Evolutionary conservation across 1,139 yeast genomes (phyloP).

Genomic region (Meyerozyma carpophila): DNA sequence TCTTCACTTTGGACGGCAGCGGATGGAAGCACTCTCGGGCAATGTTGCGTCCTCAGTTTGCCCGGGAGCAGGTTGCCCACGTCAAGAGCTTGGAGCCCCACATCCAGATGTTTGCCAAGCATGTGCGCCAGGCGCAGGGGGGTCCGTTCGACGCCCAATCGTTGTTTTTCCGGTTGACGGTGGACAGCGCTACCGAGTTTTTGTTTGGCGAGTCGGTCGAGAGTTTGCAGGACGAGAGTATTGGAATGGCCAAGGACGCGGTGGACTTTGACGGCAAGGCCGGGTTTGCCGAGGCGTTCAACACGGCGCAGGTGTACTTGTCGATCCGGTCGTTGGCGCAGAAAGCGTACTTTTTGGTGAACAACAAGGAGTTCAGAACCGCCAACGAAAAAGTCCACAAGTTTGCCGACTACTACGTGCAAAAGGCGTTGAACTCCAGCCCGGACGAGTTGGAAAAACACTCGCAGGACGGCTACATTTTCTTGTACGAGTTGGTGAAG

Average conservation of each 20-base stretch:
- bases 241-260: constrained; percentile 12
- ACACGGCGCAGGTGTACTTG: constrained; percentile 31
- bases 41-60: constrained; percentile 55
- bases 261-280: constrained; percentile 19
- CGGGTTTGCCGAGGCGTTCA: constrained; percentile 28
- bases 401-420: constrained; percentile 30
- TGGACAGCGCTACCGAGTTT: constrained; percentile 56
- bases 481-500: constrained; percentile 41
- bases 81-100: constrained; percentile 46
- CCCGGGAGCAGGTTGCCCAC: constrained; percentile 50
- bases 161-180: constrained; percentile 45
- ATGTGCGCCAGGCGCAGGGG: constrained; percentile 19
- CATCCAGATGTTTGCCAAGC: constrained; percentile 31
- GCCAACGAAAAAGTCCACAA: constrained; percentile 17
- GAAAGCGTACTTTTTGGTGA: constrained; percentile 27
- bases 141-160: constrained; percentile 40
- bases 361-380: constrained; percentile 26
- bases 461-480: constrained; percentile 33
- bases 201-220: constrained; percentile 52
- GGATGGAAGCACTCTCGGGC: constrained; percentile 58
- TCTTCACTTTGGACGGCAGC: constrained; percentile 50
- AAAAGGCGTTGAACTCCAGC: constrained; percentile 11
- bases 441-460: constrained; percentile 32
- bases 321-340: constrained; percentile 35
- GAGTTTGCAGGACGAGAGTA: constrained; percentile 26